Percentiles rank a stretch among this genome's conserved stretches.
Evolutionary conservation across 495 filamentous ascomycete genomes (phyloP).

Genomic region (Xylaria longipes): DNA sequence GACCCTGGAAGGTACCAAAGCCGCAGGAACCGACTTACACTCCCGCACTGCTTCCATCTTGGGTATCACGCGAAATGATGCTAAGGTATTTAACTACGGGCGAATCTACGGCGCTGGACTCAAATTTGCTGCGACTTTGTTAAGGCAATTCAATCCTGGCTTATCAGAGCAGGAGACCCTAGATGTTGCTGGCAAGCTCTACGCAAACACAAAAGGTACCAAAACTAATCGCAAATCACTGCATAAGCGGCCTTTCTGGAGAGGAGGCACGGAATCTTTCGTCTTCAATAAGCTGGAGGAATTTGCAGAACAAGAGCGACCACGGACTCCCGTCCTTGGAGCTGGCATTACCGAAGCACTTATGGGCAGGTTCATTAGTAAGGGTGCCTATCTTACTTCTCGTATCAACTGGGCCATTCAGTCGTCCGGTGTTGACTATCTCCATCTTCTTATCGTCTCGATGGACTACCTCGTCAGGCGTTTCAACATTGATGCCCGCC

Average conservation of each 20-base stretch:
- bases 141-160: conserved; percentile 89
- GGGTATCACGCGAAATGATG: conserved; percentile 91
- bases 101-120: conserved; percentile 96
- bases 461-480: conserved; percentile 95
- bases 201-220: conserved; percentile 85
- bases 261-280: conserved; percentile 93
- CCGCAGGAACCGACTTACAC: conserved; percentile 92
- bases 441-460: conserved; percentile 88
- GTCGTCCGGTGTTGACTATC: conserved; percentile 94
- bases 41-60: conserved; percentile 91
- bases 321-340: conserved; percentile 90
- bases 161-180: conserved; percentile 78
- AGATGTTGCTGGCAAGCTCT: conserved; percentile 78
- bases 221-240: conserved; percentile 73
- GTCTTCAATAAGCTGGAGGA: conserved; percentile 98
- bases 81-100: conserved; percentile 98
- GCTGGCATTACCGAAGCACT: conserved; percentile 97
- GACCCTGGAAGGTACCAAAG: conserved; percentile 95
- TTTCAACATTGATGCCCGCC: conserved; percentile 81
- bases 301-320: conserved; percentile 92
- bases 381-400: conserved; percentile 91
- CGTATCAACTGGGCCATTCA: conserved; percentile 99
- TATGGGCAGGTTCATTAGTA: conserved; percentile 83
- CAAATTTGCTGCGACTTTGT: conserved; percentile 87
- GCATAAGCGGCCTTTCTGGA: conserved; percentile 83